Evolutionary conservation across 1,139 yeast genomes (phyloP), one percentile per base, ranked within the genome.

Genomic region (Magnusiomyces tetraspermus): DNA sequence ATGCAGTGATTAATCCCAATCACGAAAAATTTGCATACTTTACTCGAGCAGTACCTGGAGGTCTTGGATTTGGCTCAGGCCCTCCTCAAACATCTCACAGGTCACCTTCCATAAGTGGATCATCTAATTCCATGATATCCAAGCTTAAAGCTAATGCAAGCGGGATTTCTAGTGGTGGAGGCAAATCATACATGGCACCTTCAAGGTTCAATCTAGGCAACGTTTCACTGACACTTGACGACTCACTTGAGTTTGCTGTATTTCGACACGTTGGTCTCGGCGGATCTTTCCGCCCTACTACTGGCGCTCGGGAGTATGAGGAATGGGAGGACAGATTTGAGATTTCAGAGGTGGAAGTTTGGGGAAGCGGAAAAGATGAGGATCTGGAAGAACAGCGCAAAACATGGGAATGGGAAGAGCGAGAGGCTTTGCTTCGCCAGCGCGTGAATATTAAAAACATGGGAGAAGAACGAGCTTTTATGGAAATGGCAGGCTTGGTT

Each of bases 341-440:
- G 55, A 78, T 90, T 10, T 79, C 82, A 2, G 90, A 85, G 59
- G 71, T 90, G 23, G 96, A 89, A 65, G 95, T 88, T 0, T 86
- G 95, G 92, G 97, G 97, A 0, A 76, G 88, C 53, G 97, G 97
- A 0, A 79, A 85, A 4, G 79, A 78, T 22, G 79, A 80, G 57
- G 95, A 86, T 58, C 70, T 88, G 50, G 84, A 78, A 30, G 90
- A 83, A 56, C 17, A 33, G 4, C 24, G 41, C 53, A 79, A 78
- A 61, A 79, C 78, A 57, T 85, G 96, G 94, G 90, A 83, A 62
- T 88, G 96, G 96, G 97, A 90, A 64, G 85, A 85, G 62, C 75
- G 80, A 50, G 96, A 87, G 64, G 95, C 95, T 0, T 78, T 80
- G 60, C 82, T 88, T 36, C 73, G 97, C 53, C 86, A 83, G 61